phyloP scores from a whole-genome alignment of 805 yeast genomes.

The Clavispora vitiphila region DNA sequence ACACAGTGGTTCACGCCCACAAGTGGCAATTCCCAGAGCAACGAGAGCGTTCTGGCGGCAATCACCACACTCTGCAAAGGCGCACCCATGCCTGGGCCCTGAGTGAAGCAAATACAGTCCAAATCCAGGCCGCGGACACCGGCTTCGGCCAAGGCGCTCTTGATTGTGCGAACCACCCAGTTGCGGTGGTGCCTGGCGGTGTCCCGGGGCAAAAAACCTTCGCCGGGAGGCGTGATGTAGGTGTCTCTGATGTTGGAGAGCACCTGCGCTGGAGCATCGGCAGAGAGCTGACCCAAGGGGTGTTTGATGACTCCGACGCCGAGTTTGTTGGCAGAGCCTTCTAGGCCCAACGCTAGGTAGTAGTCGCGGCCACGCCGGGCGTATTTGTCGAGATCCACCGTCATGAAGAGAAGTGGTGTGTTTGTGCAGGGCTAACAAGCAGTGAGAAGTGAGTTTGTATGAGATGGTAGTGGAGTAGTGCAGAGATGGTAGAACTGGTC shows the following conservation, averaged over 20 bases:
- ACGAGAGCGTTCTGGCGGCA: conserved; percentile 82
- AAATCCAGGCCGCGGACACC: conserved; percentile 45
- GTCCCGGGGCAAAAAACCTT: conserved; percentile 94
- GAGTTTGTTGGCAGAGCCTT: conserved; percentile 94
- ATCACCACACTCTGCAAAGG: conserved; percentile 90
- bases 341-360: conserved; percentile 82
- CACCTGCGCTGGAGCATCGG: conserved; percentile 62
- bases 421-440: conserved; percentile 2
- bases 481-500: too few species aligned
- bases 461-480: too few species aligned
- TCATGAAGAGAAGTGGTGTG: conserved; percentile 10
- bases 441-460: too few species aligned
- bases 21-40: conserved; percentile 76
- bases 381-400: conserved; percentile 44
- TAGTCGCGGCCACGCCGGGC: conserved; percentile 39
- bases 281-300: conserved; percentile 50
- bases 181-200: conserved; percentile 95
- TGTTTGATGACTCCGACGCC: conserved; percentile 93
- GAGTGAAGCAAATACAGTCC: conserved; percentile 88
- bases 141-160: conserved; percentile 61
- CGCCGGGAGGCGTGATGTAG: conserved; percentile 95
- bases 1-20: conserved; percentile 97
- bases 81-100: conserved; percentile 99
- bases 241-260: conserved; percentile 93
- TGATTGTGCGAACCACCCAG: conserved; percentile 82